Base-by-base conservation (phyloP, 805 yeast species). In the Grigorovia jiainica region DNA sequence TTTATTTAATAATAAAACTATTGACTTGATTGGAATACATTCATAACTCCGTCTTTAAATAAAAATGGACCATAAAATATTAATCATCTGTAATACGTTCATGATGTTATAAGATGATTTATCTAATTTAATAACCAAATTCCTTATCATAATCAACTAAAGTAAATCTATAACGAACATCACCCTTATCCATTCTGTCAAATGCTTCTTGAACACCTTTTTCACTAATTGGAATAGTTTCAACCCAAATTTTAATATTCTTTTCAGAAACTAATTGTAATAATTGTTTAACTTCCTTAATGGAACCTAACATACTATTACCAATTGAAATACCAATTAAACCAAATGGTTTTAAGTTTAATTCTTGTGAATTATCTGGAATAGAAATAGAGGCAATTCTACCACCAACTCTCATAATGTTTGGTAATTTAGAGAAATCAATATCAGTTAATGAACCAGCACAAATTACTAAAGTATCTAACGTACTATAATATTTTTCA, bases 161-260 rank as follows among this genome's bases (percentile, higher is more conserved):
- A 18, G 73, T 75, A 49, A 71, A 72, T 64, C 80, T 70, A 53
- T 72, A 76, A 50, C 71, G 71, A 23, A 72, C 75, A 47, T 75
- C 76, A 53, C 77, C 76, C 13, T 63, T 51, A 24, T 62, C 63
- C 60, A 71, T 65, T 60, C 75, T 71, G 38, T 66, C 63, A 63
- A 74, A 72, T 1, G 71, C 78, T 31, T 57, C 52, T 11, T 61
- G 54, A 35, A 72, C 71, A 48, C 64, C 65, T 30, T 60, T 65
- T 48, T 65, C 77, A 45, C 57, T 57, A 38, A 75, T 69, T 30
- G 71, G 75, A 24, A 74, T 55, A 33, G 68, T 70, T 60, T 75
- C 79, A 43, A 73, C 60, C 78, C 76, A 71, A 17, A 77, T 73
- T 48, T 65, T 66, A 45, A 75, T 58, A 23, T 66, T 57, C 35